Evolutionary conservation across 371 early-diverging fungal genomes (phyloP).

Genomic region (Basidiobolus meristosporus): DNA sequence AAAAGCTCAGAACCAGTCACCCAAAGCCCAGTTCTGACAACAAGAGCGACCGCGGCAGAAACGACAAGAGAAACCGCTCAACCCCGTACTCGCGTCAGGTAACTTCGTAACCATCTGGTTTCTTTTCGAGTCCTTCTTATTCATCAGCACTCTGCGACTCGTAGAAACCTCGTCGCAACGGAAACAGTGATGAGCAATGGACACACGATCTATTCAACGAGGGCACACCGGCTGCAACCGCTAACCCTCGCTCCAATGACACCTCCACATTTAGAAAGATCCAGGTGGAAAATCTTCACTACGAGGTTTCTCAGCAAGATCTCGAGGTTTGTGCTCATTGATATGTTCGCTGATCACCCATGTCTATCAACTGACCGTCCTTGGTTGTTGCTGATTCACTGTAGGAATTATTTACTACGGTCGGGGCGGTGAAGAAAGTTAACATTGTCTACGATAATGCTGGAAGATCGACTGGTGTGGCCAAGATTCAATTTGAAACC

Average conservation of each 20-base stretch:
- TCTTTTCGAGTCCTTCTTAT: too few species aligned
- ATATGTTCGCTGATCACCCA: not conserved
- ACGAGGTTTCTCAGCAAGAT: slow-evolving; percentile 41
- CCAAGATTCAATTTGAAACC: slow-evolving; percentile 27
- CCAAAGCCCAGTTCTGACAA: too few species aligned
- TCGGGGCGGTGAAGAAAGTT: slow-evolving; percentile 22
- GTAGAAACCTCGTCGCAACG: too few species aligned
- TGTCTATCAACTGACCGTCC: not conserved
- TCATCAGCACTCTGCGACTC: too few species aligned
- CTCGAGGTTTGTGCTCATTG: slow-evolving; percentile 21
- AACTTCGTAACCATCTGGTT: too few species aligned
- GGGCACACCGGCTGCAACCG: not conserved
- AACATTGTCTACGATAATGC: slow-evolving; percentile 29
- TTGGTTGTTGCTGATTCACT: not conserved
- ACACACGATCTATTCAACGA: slow-evolving; percentile 6
- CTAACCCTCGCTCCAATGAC: not conserved
- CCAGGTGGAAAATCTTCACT: slow-evolving; percentile 33
- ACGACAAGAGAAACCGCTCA: too few species aligned
- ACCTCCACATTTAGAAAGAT: slow-evolving; percentile 1
- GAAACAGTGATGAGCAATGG: slow-evolving; percentile 4
- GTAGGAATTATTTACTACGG: slow-evolving; percentile 29
- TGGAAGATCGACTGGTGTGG: slow-evolving; percentile 40
- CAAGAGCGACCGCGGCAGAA: too few species aligned
- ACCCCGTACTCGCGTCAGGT: too few species aligned
- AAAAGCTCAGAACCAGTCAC: too few species aligned